These are phyloP conservation scores for Cyclostephanos tholiformis DNA, from an alignment of 108 stramenopile genomes.

Conservation along the genomic window DNA sequence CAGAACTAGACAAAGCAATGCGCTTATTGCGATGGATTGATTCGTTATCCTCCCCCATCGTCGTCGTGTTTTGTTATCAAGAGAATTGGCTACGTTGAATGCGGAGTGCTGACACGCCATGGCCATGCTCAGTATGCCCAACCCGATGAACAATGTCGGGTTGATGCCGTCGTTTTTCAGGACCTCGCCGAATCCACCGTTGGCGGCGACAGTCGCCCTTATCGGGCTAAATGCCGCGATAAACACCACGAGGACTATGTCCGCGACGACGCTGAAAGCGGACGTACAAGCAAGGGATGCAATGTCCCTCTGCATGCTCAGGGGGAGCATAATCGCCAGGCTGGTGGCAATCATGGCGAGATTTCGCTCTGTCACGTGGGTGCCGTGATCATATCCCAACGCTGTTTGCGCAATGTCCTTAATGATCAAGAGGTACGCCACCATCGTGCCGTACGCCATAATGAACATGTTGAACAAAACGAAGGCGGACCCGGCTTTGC, in stretches of 20 bases:
- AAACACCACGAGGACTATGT: slow-evolving; percentile 70
- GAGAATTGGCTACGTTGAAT: slow-evolving; percentile 70
- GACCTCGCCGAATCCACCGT: slow-evolving; percentile 70
- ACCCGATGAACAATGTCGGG: slow-evolving; percentile 74
- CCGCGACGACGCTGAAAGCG: slow-evolving; percentile 64
- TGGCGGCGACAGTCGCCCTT: slow-evolving; percentile 47
- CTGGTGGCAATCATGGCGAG: slow-evolving; percentile 56
- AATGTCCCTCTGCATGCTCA: slow-evolving; percentile 81
- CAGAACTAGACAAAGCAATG: slow-evolving; percentile 56
- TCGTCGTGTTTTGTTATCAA: slow-evolving; percentile 53
- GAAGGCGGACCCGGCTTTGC: slow-evolving; percentile 54
- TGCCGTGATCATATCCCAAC: slow-evolving; percentile 58
- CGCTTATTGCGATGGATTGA: slow-evolving; percentile 51
- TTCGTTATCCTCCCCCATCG: slow-evolving; percentile 71
- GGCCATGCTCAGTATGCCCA: slow-evolving; percentile 78
- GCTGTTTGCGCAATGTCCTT: slow-evolving; percentile 80
- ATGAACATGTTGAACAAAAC: slow-evolving; percentile 74
- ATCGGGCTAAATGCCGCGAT: slow-evolving; percentile 68
- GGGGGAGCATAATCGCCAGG: slow-evolving; percentile 64
- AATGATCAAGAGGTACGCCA: slow-evolving; percentile 82
- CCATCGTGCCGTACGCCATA: slow-evolving; percentile 87
- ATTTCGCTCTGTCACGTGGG: slow-evolving; percentile 56
- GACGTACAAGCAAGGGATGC: slow-evolving; percentile 65
- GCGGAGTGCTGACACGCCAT: slow-evolving; percentile 90
- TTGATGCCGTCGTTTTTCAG: slow-evolving; percentile 59